phyloP scores from a whole-genome alignment of 768 basidiomycete genomes.

The Gloeopeniophorella convolvens region DNA sequence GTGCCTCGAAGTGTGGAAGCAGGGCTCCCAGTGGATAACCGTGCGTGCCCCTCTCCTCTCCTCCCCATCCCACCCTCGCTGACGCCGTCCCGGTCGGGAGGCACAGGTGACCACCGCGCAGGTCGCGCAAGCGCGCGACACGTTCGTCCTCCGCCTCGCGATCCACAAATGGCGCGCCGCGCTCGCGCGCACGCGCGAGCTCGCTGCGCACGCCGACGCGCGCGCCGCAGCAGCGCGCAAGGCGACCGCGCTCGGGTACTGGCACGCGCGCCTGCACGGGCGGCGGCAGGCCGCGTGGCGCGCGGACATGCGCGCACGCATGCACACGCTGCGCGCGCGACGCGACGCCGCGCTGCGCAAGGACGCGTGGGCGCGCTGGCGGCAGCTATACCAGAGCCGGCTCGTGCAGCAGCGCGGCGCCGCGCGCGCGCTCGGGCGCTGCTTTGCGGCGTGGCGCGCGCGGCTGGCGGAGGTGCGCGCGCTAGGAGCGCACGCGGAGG shows the following conservation, averaged over 20 bases:
- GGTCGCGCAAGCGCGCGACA: constrained; percentile 61
- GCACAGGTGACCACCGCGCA: constrained; percentile 64
- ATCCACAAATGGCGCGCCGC: constrained; percentile 57
- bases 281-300: constrained; percentile 57
- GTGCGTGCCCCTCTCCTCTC: constrained; percentile 39
- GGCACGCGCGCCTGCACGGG: constrained; percentile 50
- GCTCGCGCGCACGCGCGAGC: constrained; percentile 32
- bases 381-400: constrained; percentile 45
- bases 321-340: constrained; percentile 53
- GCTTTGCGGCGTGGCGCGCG: constrained; percentile 49
- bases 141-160: constrained; percentile 50
- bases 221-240: constrained; percentile 41
- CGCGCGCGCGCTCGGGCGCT: constrained; percentile 37
- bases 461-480: constrained; percentile 35
- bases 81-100: no score
- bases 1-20: constrained; percentile 72
- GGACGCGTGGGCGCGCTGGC: constrained; percentile 64
- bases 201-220: constrained; percentile 36
- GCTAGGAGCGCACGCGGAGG: constrained; percentile 45
- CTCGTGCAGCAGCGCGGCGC: constrained; percentile 47
- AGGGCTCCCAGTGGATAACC: constrained; percentile 63
- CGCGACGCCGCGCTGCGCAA: constrained; percentile 46
- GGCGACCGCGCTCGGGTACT: constrained; percentile 38
- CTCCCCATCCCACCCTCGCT: constrained; percentile 6
- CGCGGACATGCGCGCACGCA: constrained; percentile 63